Base-by-base conservation (phyloP, 768 basidiomycete species). In the Lentinula detonsa region DNA sequence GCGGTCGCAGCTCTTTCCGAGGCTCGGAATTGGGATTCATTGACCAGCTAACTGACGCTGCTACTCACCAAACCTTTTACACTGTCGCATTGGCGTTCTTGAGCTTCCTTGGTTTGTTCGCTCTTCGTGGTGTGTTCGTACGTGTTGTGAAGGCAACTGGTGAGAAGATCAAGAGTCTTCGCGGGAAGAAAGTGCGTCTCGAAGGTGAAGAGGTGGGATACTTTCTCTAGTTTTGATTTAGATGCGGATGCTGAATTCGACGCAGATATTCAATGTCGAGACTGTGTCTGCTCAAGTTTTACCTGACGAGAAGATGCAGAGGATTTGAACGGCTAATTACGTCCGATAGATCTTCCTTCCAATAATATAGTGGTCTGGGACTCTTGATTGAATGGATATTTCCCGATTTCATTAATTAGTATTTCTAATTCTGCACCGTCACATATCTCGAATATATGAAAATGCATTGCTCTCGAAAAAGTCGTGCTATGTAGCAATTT, bases 21-120 rank as follows among this genome's bases (percentile, higher is more conserved):
- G 59, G 55, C 21, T 62, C 66, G 55, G 45, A 68, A 50, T 48
- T 48, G 5, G 23, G 39, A 28, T 65, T 71, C 56, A 59, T 74
- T 52, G 69, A 74, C 60, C 63, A 64, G 35, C 64, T 70, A 49
- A 51, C 67, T 10, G 31, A 54, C 31, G 58, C 64, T 50, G 54
- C 61, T 61, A 68, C 70, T 55, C 57, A 61, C 52, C 74, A 74
- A 62, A 71, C 71, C 23, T 65, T 72, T 52, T 74, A 76, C 69
- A 72, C 69, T 52, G 71, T 72, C 60, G 73, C 74, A 51, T 71
- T 77, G 60, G 74, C 71, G 48, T 74, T 76, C 67, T 66, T 78
- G 63, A 69, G 72, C 49, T 67, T 81, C 55, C 67, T 76, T 58
- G 74, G 72, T 15, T 63, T 80, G 60, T 76, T 75, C 71, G 61